Percentiles rank a stretch among this genome's conserved stretches.
Evolutionary conservation across 495 filamentous ascomycete species (phyloP).

Genomic region (Gamarada debralockiae): DNA sequence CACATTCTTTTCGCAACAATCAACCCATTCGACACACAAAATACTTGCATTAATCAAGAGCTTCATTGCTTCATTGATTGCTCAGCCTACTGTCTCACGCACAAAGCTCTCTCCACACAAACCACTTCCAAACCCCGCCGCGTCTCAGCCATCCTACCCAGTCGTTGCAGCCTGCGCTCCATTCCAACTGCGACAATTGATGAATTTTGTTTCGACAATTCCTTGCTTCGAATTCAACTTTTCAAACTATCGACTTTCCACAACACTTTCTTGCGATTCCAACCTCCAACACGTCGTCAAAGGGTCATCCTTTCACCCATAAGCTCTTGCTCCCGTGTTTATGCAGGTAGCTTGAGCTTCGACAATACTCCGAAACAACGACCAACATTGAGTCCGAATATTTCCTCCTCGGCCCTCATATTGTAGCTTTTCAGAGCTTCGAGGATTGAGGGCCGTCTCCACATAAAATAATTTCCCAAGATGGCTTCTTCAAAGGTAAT

Average conservation of each 20-base stretch:
- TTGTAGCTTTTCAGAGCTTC: constrained; percentile 28
- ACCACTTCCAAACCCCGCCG: constrained; percentile 11
- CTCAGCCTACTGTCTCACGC: neutral
- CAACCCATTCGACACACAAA: neutral
- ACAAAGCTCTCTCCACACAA: neutral
- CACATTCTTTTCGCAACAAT: constrained; percentile 4
- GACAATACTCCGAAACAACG: constrained; percentile 7
- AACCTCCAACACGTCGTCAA: neutral
- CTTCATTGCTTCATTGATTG: constrained; percentile 14
- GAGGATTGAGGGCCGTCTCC: constrained; percentile 29
- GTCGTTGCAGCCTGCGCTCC: constrained; percentile 10
- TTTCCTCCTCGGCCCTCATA: constrained; percentile 28
- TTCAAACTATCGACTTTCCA: constrained; percentile 1
- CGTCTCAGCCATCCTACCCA: constrained; percentile 14
- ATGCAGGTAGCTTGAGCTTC: constrained; percentile 27
- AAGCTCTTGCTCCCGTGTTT: constrained; percentile 15
- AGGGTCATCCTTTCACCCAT: constrained; percentile 6
- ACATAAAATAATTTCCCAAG: neutral
- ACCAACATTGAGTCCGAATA: constrained; percentile 7
- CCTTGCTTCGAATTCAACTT: constrained; percentile 8
- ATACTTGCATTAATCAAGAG: constrained; percentile 6
- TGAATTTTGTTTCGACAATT: constrained; percentile 14
- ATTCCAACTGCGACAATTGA: constrained; percentile 15
- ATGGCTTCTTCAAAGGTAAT: constrained; percentile 29
- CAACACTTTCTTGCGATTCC: constrained; percentile 1